Evolutionary conservation across 169 alveolate genomes (phyloP).

Genomic region (Babesia sp.): DNA sequence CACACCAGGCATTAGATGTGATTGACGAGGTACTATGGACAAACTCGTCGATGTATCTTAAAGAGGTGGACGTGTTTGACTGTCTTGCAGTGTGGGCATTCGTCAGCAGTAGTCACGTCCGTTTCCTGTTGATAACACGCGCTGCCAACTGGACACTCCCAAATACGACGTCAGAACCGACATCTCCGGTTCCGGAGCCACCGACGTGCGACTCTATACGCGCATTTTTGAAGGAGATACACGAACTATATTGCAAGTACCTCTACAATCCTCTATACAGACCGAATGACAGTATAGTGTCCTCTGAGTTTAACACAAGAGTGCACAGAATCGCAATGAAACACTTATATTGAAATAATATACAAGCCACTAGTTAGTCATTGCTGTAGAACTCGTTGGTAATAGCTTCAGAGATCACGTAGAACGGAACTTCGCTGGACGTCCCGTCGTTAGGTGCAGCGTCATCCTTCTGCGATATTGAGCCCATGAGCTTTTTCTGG

Average conservation of each 20-base stretch:
- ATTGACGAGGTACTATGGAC: conserved; percentile 83
- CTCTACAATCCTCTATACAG: conserved; percentile 74
- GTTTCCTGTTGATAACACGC: conserved; percentile 79
- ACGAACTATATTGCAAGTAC: conserved; percentile 81
- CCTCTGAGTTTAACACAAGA: conserved; percentile 35
- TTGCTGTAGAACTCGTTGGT: conserved; percentile 39
- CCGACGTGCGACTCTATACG: conserved; percentile 80
- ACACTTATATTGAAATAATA: conserved; percentile 63
- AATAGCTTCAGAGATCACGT: conserved; percentile 58
- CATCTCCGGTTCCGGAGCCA: conserved; percentile 51
- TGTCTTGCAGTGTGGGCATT: conserved; percentile 85
- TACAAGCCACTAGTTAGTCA: conserved; percentile 34
- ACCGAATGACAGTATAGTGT: conserved; percentile 45
- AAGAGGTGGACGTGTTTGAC: conserved; percentile 82
- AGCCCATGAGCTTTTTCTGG: conserved; percentile 54
- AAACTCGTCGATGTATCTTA: conserved; percentile 75
- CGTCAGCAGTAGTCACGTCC: conserved; percentile 83
- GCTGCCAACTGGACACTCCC: conserved; percentile 50
- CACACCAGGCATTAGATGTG: conserved; percentile 86
- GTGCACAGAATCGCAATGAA: conserved; percentile 63
- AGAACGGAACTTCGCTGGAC: conserved; percentile 24
- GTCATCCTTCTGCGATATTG: conserved; percentile 30
- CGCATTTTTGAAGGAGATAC: conserved; percentile 79
- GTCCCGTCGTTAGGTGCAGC: background rate
- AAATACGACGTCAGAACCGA: conserved; percentile 4